Conservation (phyloP, 2,329 filamentous ascomycete genomes). For the Pseudogymnoascus sp. region DNA sequence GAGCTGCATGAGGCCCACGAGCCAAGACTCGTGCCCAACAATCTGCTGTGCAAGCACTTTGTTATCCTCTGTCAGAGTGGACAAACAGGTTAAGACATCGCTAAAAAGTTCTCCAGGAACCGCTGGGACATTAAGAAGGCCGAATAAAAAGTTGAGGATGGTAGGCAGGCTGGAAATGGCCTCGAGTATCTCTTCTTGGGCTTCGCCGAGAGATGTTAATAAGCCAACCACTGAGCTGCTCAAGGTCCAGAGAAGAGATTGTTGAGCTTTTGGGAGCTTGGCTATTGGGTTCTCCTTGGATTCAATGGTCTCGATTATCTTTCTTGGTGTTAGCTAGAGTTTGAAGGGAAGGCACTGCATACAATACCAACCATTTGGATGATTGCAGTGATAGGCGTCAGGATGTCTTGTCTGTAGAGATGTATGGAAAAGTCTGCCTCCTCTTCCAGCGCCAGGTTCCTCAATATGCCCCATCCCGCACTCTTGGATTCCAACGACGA, state of each 20-base stretch:
- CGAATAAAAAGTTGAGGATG: slow-evolving; percentile 46
- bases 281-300: slow-evolving; percentile 34
- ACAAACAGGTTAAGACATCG: slow-evolving; percentile 46
- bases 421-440: slow-evolving; percentile 60
- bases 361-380: slow-evolving; percentile 38
- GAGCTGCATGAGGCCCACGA: slow-evolving; percentile 41
- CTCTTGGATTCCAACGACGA: slow-evolving; percentile 52
- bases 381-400: slow-evolving; percentile 52
- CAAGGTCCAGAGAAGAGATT: slow-evolving; percentile 45
- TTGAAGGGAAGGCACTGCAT: neutral
- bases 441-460: slow-evolving; percentile 52
- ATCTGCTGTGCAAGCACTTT: slow-evolving; percentile 42
- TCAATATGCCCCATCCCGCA: slow-evolving; percentile 59
- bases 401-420: slow-evolving; percentile 50
- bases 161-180: slow-evolving; percentile 41
- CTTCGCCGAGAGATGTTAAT: slow-evolving; percentile 45
- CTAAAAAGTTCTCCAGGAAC: slow-evolving; percentile 32
- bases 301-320: slow-evolving; percentile 25
- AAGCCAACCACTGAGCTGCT: slow-evolving; percentile 45
- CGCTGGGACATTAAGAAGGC: slow-evolving; percentile 35
- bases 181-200: slow-evolving; percentile 51
- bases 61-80: slow-evolving; percentile 53
- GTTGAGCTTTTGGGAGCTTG: slow-evolving; percentile 44
- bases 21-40: slow-evolving; percentile 41
- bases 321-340: slow-evolving; percentile 9